Evolutionary conservation across 2,329 filamentous ascomycete genomes (phyloP).

Genomic region (Exophiala phaeomuriformis): DNA sequence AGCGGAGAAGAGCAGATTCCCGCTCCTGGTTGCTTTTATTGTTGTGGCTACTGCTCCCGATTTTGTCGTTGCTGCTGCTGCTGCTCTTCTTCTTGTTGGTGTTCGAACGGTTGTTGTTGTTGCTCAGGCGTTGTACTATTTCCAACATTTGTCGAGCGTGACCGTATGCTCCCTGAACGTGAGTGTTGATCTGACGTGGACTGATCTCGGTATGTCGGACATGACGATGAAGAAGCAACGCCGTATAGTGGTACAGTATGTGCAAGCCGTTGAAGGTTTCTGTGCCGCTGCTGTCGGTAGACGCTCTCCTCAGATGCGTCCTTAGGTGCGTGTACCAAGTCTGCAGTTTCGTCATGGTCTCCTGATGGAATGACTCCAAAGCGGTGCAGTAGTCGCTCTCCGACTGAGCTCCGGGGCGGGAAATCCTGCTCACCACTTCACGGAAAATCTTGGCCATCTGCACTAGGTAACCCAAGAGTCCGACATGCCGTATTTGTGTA

Average conservation of each 20-base stretch:
- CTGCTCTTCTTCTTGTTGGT: no score
- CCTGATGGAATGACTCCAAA: conserved; percentile 4
- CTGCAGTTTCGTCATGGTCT: conserved; percentile 3
- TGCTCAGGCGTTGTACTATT: conserved; percentile 18
- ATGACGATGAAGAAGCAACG: conserved; percentile 22
- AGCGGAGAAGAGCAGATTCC: conserved; percentile 9
- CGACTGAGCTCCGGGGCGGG: background rate
- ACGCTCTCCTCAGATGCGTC: background rate
- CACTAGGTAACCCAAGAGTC: conserved; percentile 19
- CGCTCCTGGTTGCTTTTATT: background rate
- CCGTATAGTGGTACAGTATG: conserved; percentile 23
- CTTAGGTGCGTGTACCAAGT: conserved; percentile 8
- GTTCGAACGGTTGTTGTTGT: background rate
- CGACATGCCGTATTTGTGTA: conserved; percentile 2
- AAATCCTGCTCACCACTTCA: conserved; percentile 13
- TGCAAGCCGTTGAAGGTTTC: conserved; percentile 14
- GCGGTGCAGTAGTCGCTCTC: background rate
- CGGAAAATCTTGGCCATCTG: conserved; percentile 24
- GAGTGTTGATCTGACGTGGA: conserved; percentile 2
- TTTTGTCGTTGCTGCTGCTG: no score
- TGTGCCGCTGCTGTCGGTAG: background rate
- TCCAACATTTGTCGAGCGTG: conserved; percentile 19
- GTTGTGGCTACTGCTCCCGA: no score
- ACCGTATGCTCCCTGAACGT: conserved; percentile 12
- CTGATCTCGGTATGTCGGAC: conserved; percentile 14